phyloP scores from a whole-genome alignment of 306 rosid genomes.

The Begonia fuchsioides region DNA sequence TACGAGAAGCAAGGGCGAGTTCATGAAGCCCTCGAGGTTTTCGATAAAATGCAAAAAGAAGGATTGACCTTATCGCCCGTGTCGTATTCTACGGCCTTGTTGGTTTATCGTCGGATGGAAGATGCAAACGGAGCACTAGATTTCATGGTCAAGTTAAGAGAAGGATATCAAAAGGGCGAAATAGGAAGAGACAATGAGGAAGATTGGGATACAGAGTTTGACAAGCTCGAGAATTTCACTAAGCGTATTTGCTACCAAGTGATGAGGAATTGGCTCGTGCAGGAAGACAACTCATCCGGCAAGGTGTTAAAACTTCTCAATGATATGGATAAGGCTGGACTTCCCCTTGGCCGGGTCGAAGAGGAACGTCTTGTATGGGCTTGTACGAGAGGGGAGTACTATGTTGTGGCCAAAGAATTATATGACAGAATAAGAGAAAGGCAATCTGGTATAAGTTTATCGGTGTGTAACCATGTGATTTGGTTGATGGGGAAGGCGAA shows the following conservation, averaged over 20 bases:
- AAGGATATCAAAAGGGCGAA: conserved; percentile 47
- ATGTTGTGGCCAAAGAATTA: conserved; percentile 59
- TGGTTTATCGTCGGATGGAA: conserved; percentile 66
- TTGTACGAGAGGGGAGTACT: conserved; percentile 79
- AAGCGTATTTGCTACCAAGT: conserved; percentile 79
- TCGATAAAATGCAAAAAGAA: conserved; percentile 46
- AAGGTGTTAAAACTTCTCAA: conserved; percentile 47
- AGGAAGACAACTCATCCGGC: conserved; percentile 27
- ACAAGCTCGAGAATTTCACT: conserved; percentile 57
- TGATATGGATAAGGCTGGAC: conserved; percentile 55
- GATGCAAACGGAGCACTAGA: conserved; percentile 66
- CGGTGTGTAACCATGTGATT: conserved; percentile 81
- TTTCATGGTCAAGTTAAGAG: conserved; percentile 53
- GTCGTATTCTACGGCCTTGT: conserved; percentile 61
- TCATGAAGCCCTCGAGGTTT: conserved; percentile 41
- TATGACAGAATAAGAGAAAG: conserved; percentile 55
- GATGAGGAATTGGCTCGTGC: conserved; percentile 81
- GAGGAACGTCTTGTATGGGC: conserved; percentile 80
- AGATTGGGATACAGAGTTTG: conserved; percentile 57
- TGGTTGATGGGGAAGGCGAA: conserved; percentile 94
- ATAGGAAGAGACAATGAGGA: conserved; percentile 34
- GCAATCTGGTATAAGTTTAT: conserved; percentile 46
- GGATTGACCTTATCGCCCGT: conserved; percentile 58
- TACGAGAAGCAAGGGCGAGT: conserved; percentile 50
- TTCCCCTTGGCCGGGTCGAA: conserved; percentile 41